Conservation (phyloP, 2,329 filamentous ascomycete genomes). For the Colletotrichum shisoi region DNA sequence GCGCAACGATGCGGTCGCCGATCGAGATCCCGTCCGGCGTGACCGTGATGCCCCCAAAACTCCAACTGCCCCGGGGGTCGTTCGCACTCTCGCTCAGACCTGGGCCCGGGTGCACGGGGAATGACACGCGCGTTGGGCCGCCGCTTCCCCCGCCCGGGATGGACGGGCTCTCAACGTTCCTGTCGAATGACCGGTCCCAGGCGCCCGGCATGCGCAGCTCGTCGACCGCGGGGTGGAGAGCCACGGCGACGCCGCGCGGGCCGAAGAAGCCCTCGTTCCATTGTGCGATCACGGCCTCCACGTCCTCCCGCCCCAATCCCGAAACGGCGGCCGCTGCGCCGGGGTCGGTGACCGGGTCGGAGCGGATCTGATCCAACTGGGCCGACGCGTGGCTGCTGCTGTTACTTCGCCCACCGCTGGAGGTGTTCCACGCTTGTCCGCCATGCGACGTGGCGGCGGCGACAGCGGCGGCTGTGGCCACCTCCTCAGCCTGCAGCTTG, state of each 20-base stretch:
- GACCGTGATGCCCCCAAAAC: constrained; percentile 52
- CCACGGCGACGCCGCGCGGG: constrained; percentile 58
- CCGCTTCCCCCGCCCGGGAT: constrained; percentile 1
- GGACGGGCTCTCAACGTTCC: constrained; percentile 22
- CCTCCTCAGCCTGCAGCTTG: constrained; percentile 56
- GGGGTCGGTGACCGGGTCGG: constrained; percentile 48
- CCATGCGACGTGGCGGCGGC: constrained; percentile 35
- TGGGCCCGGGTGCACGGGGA: constrained; percentile 13
- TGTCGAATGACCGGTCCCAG: constrained; percentile 47
- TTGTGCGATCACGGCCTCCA: constrained; percentile 54
- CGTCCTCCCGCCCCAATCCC: constrained; percentile 23
- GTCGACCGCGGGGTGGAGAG: constrained; percentile 43
- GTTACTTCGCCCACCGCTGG: constrained; percentile 40
- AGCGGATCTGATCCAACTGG: constrained; percentile 52
- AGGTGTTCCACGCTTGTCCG: constrained; percentile 10
- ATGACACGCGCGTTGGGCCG: constrained; percentile 13
- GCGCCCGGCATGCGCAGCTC: constrained; percentile 45
- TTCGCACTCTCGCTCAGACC: constrained; percentile 35
- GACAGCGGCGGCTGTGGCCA: constrained; percentile 40
- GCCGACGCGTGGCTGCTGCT: constrained; percentile 51
- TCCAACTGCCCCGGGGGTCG: constrained; percentile 43
- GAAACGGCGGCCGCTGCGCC: constrained; percentile 16
- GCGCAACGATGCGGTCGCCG: constrained; percentile 55
- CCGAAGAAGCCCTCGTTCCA: constrained; percentile 67
- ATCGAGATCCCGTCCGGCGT: constrained; percentile 55